phyloP scores from a whole-genome alignment of 23 red algal species.

The Gracilaria domingensis region DNA sequence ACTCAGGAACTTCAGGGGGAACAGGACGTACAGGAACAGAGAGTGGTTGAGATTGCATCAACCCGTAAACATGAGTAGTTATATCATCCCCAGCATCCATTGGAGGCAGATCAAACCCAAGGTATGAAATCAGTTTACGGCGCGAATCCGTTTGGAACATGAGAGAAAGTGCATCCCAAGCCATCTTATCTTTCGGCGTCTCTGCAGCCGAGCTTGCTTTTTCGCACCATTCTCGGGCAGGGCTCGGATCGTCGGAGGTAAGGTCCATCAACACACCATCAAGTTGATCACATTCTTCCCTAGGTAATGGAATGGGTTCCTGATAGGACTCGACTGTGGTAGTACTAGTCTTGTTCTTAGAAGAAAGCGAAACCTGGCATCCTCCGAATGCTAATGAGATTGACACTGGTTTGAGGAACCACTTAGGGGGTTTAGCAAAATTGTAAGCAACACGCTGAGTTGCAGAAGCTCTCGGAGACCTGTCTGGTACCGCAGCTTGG shows the following conservation, averaged over 20 bases:
- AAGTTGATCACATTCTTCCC: conserved; percentile 24
- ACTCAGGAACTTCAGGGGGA: neutral
- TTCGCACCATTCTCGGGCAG: conserved; percentile 57
- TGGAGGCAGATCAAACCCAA: conserved; percentile 64
- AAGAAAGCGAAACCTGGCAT: conserved; percentile 29
- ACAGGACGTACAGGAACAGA: conserved; percentile 50
- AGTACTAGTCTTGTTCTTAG: conserved; percentile 26
- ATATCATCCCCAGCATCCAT: conserved; percentile 68
- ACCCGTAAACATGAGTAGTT: conserved; percentile 58
- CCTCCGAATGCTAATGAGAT: conserved; percentile 80
- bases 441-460: conserved; percentile 40
- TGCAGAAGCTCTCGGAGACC: conserved; percentile 51
- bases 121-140: conserved; percentile 56
- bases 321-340: conserved; percentile 26
- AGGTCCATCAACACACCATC: conserved; percentile 58
- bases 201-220: conserved; percentile 38
- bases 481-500: conserved; percentile 35
- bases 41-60: conserved; percentile 47
- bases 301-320: conserved; percentile 21
- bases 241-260: conserved; percentile 60
- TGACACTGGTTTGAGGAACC: conserved; percentile 62
- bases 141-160: conserved; percentile 60
- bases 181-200: conserved; percentile 54
- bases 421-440: conserved; percentile 69
- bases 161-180: conserved; percentile 57